phyloP scores from a whole-genome alignment of 2,329 filamentous ascomycete species.

The Hymenotorrendiella dingleyae region DNA sequence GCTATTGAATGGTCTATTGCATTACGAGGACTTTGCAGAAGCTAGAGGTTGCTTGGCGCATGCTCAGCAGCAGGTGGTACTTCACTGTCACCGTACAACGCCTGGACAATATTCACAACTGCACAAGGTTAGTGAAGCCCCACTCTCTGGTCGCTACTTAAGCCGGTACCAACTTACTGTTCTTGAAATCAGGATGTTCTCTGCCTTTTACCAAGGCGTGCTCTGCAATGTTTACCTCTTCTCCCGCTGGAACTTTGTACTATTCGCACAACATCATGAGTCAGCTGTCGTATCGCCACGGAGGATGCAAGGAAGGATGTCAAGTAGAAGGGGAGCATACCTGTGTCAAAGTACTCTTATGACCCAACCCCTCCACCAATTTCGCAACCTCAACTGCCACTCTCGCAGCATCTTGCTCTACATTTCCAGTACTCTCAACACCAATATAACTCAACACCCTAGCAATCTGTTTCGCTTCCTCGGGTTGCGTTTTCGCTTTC shows the following conservation, averaged over 20 bases:
- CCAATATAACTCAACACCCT: conserved; percentile 40
- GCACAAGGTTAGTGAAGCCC: conserved; percentile 4
- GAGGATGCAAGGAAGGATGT: too few species aligned
- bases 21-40: too few species aligned
- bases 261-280: conserved; percentile 4
- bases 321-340: too few species aligned
- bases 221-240: conserved; percentile 16
- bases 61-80: too few species aligned
- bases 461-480: conserved; percentile 39
- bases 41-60: too few species aligned
- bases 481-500: conserved; percentile 38
- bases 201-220: conserved; percentile 16
- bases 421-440: conserved; percentile 33
- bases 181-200: conserved; percentile 17
- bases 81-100: conserved; percentile 8
- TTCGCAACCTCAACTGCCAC: conserved; percentile 39
- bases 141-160: neutral
- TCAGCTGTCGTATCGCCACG: too few species aligned
- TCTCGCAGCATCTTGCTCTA: conserved; percentile 35
- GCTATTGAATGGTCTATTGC: too few species aligned
- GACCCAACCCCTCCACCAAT: conserved; percentile 37
- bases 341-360: conserved; percentile 40
- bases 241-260: conserved; percentile 18
- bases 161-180: conserved; percentile 5
- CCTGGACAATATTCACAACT: conserved; percentile 18